Percentiles rank a stretch among this genome's conserved stretches.
Conservation (phyloP, 208 protist species). For the Novymonas esmeraldas region DNA sequence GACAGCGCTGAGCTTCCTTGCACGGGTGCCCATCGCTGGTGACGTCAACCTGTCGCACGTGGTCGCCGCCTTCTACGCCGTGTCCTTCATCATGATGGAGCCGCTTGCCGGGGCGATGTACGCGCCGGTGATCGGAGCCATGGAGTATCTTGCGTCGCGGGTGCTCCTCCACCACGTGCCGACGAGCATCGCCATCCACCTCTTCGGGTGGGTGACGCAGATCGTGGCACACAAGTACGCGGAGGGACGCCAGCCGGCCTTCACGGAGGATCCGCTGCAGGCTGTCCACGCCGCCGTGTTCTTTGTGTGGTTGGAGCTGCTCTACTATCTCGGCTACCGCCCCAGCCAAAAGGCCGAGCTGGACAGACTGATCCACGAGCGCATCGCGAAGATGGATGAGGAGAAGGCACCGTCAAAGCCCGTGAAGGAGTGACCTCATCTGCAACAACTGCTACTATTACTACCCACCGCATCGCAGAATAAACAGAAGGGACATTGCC, state of each 20-base stretch:
- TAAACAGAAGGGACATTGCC: neutral
- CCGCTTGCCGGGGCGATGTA: slow-evolving; percentile 57
- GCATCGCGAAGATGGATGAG: slow-evolving; percentile 37
- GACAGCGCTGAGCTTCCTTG: slow-evolving; percentile 51
- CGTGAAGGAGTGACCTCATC: neutral
- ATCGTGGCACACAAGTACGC: slow-evolving; percentile 66
- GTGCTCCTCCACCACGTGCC: slow-evolving; percentile 31
- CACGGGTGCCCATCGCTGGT: slow-evolving; percentile 34
- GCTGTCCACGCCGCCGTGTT: slow-evolving; percentile 64
- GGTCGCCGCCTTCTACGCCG: slow-evolving; percentile 44
- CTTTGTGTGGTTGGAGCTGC: slow-evolving; percentile 80
- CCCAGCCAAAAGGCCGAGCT: slow-evolving; percentile 52
- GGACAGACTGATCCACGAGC: slow-evolving; percentile 35
- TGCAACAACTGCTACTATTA: neutral
- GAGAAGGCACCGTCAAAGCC: slow-evolving; percentile 7
- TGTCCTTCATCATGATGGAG: slow-evolving; percentile 70
- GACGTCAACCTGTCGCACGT: slow-evolving; percentile 56
- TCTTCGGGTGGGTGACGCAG: slow-evolving; percentile 58
- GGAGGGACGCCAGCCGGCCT: slow-evolving; percentile 63
- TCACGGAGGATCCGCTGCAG: slow-evolving; percentile 80
- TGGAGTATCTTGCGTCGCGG: slow-evolving; percentile 40
- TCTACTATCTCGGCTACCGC: slow-evolving; percentile 77
- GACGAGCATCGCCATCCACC: slow-evolving; percentile 39
- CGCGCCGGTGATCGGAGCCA: slow-evolving; percentile 40
- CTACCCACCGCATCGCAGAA: too few relatives aligned